phyloP scores from a whole-genome alignment of 306 rosid species.

The Phaseolus lunatus region DNA sequence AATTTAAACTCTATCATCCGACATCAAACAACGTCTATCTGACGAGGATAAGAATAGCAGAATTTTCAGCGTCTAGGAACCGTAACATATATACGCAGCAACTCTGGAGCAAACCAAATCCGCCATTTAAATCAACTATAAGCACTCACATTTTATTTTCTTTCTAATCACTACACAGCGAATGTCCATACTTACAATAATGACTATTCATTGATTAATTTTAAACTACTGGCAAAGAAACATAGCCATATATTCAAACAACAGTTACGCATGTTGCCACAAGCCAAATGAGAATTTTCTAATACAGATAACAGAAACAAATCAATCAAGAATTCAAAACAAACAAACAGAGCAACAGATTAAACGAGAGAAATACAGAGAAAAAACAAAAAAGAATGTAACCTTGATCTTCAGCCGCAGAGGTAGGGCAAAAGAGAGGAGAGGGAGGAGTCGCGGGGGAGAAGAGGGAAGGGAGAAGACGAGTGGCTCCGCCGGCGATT shows the following conservation, averaged over 20 bases:
- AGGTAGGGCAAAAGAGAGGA: slow-evolving; percentile 40
- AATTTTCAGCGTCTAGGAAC: no score
- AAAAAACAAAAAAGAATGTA: not conserved
- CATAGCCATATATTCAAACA: not conserved
- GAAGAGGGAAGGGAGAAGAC: slow-evolving; percentile 64
- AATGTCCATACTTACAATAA: no score
- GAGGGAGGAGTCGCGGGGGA: slow-evolving; percentile 40
- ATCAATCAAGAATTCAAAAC: slow-evolving; percentile 8
- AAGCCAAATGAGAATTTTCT: not conserved
- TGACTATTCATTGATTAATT: no score
- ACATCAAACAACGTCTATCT: no score
- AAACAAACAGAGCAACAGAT: not conserved
- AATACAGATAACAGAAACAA: not conserved
- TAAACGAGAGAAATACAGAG: not conserved
- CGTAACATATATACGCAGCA: no score
- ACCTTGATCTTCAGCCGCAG: slow-evolving; percentile 50
- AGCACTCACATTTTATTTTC: no score
- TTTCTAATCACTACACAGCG: no score
- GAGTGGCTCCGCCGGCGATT: slow-evolving; percentile 69
- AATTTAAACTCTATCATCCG: no score
- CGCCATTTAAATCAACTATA: no score
- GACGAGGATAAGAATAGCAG: no score
- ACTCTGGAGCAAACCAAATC: no score
- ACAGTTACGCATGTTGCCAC: not conserved
- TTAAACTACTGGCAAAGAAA: no score